Evolutionary conservation across 352 stramenopile species (phyloP), one percentile per base, ranked within the genome.

Genomic region (Globisporangium acanthophoron): DNA sequence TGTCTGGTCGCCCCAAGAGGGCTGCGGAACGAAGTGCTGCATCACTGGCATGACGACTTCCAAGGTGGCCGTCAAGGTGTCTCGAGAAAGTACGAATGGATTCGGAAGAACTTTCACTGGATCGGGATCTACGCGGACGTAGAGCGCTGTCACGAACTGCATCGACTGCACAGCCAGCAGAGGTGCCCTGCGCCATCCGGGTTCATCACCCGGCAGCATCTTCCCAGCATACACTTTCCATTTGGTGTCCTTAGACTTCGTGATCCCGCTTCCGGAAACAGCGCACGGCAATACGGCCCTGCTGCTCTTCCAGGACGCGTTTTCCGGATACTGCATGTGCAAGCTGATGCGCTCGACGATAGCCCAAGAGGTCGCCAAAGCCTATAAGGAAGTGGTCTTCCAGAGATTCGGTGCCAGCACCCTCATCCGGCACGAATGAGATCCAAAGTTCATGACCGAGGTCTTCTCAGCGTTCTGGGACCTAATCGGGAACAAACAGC

Each of bases 391-490:
- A 43, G 45, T 58, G 0, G 61, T 78, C 4, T 71, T 66, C 57
- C 44, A 50, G 2, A 33, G 54, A 3, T 76, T 69, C 13, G 71
- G 67, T 7, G 67, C 67, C 0, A 68, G 57, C 18, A 33, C 57
- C 0, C 0, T 65, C 11, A 65, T 74, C 8, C 59, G 62, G 0
- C 62, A 65, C 18, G 67, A 75, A n/a, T 61, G 62, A 1, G 67
- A 76, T 13, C 62, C 60, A 0, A 13, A 46, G 1, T 79, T 76
- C 49, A 73, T 78, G 67, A 62, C 56, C 29, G 56, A 61, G 6
- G 59, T 73, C 1, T 76, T 78, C 52, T 21, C 46, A 0, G 37
- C 40, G 11, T 76, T 76, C 31, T 12, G 44, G 1, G 35, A 62
- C 0, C 70, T 79, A 55, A 46, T 76, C 15, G 48, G 53, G 1